Conservation (phyloP, 768 basidiomycete genomes). For the Suillus spraguei region DNA sequence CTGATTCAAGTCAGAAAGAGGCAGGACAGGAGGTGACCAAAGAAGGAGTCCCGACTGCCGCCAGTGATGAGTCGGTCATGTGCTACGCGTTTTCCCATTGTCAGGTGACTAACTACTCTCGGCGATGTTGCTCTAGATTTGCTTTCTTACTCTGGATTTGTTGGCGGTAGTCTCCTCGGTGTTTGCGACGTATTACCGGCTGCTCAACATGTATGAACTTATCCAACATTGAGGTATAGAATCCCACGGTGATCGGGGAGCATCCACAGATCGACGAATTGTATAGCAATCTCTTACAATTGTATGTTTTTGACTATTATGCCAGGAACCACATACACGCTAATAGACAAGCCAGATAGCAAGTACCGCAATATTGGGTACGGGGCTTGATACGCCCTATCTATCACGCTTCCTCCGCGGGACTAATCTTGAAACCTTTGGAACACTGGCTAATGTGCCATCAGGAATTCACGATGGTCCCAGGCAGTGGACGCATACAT, state of each 20-base stretch:
- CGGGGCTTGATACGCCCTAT: not conserved
- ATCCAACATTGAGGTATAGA: not conserved
- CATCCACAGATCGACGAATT: not conserved
- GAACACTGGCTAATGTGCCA: no score
- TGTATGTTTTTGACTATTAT: not conserved
- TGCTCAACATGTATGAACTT: not conserved
- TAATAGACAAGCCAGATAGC: not conserved
- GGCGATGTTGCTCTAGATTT: not conserved
- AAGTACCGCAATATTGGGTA: not conserved
- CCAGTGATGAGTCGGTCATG: not conserved
- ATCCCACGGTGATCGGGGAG: not conserved
- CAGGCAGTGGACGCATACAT: no score
- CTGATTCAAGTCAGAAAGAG: not conserved
- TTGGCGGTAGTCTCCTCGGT: not conserved
- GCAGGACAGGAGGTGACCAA: conserved; percentile 3
- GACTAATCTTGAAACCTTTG: no score
- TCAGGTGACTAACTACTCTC: no score
- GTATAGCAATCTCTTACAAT: not conserved
- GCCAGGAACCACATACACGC: not conserved
- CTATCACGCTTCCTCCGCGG: not conserved
- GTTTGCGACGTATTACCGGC: not conserved
- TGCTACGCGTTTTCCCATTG: not conserved
- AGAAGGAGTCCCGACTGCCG: not conserved
- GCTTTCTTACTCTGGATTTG: not conserved
- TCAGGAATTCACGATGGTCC: no score